Evolutionary conservation across 331 rosid species (phyloP), one percentile per base, ranked within the genome.

Genomic region (Quercus lobata): DNA sequence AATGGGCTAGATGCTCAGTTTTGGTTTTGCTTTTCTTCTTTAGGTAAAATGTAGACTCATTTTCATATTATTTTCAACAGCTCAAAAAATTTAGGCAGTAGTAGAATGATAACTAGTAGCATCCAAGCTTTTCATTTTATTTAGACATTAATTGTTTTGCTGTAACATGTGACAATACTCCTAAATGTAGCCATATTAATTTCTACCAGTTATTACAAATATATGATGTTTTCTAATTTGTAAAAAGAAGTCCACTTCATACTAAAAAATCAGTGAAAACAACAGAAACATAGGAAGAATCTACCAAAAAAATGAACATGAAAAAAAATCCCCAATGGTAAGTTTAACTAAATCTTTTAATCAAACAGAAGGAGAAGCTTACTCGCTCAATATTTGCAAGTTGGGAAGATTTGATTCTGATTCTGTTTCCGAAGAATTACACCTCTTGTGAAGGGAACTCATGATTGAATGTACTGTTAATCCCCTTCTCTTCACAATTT

Each of bases 361-460:
- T 16, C 22, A 66, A 35, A 72, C 46, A 69, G 75, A 76, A 72
- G 73, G 77, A 83, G 76, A 53, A 83, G 65, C 97, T 89, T 88
- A 93, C 99, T 81, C 77, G 92, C 89, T 79, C 65, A 83, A 72
- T 75, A 96, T 90, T 70, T 88, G 82, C 89, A 92, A 75, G 69
- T 73, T 78, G 76, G 89, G 86, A 63, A 90, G 77, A 75, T 56
- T 75, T 44, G 46, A 41, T 84, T 81, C 89, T 74, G 88, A 75
- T 49, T 81, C 88, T 24, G 34, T 81, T 76, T 73, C 71, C 1
- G 78, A 56, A 60, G 83, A 74, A 66, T 85, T 81, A 80, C 87
- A 93, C 78, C 90, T 73, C 72, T 58, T 81, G 68, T 83, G 46
- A 55, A 96, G 92, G 70, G 86, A 84, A 14, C 88, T 69, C 55